phyloP scores from a whole-genome alignment of 257 asterid genomes.

The Striga asiatica region DNA sequence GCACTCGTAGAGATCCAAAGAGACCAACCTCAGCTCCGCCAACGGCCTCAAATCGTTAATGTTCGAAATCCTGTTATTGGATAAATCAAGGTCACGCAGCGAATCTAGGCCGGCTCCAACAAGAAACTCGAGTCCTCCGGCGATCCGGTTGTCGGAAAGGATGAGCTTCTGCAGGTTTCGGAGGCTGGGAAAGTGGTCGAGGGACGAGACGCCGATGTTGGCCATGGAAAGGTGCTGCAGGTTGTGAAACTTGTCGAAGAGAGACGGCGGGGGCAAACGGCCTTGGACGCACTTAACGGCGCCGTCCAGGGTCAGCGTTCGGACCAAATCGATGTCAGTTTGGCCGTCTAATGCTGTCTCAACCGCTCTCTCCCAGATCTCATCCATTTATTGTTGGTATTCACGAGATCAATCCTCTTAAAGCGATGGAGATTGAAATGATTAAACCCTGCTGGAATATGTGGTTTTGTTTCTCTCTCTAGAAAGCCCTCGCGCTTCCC shows the following conservation, averaged over 20 bases:
- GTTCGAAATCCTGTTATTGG: constrained; percentile 80
- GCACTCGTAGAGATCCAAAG: constrained; percentile 92
- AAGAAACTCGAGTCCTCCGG: constrained; percentile 75
- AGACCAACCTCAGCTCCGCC: constrained; percentile 70
- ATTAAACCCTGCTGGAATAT: constrained; percentile 20
- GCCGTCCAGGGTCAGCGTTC: constrained; percentile 77
- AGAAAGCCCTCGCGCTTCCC: not conserved
- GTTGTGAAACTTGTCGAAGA: constrained; percentile 75
- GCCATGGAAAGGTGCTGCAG: constrained; percentile 85
- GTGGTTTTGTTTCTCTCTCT: constrained; percentile 24
- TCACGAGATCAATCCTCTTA: not conserved
- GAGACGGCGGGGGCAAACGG: constrained; percentile 76
- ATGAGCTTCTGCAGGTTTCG: constrained; percentile 60
- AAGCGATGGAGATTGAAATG: not conserved
- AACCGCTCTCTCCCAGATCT: constrained; percentile 95
- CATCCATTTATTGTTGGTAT: constrained; percentile 75
- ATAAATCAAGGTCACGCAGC: constrained; percentile 82
- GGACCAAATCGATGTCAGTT: constrained; percentile 54
- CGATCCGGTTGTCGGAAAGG: constrained; percentile 78
- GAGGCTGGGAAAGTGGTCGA: constrained; percentile 75
- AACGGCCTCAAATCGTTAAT: constrained; percentile 69
- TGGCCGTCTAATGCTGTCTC: constrained; percentile 87
- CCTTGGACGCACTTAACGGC: constrained; percentile 92
- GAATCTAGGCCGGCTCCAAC: constrained; percentile 67
- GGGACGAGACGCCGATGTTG: constrained; percentile 74